Conservation (phyloP, 176 grass and related monocot genomes). For the Oryza meyeriana region DNA sequence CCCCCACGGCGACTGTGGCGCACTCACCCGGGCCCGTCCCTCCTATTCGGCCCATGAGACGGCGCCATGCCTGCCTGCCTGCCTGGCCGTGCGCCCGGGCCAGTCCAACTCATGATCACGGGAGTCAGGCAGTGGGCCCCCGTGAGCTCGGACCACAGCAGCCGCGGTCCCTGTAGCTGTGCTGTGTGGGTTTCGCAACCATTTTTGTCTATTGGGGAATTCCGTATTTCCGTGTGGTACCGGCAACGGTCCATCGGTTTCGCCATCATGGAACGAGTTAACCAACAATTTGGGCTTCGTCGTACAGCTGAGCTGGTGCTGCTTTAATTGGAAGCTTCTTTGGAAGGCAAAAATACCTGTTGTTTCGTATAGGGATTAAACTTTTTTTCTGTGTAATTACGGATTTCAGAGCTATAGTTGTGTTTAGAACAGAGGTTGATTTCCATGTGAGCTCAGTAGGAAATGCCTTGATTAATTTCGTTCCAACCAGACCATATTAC, state of each 20-base stretch:
- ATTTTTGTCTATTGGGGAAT: background rate
- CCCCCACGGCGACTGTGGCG: background rate
- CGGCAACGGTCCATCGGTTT: background rate
- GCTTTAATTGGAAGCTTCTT: background rate
- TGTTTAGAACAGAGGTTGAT: no score
- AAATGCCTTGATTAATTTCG: background rate
- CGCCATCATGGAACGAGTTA: background rate
- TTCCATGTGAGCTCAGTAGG: background rate
- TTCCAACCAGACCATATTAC: background rate
- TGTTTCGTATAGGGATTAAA: background rate
- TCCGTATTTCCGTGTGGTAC: background rate
- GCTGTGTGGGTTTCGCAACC: background rate
- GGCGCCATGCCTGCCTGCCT: background rate
- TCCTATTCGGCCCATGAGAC: background rate
- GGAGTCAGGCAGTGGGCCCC: background rate
- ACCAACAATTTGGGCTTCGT: background rate
- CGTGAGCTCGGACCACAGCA: background rate
- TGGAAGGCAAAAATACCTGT: background rate
- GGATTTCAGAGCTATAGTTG: no score
- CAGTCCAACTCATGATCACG: slow-evolving; percentile 5
- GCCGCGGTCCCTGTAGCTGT: background rate
- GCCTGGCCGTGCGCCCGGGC: background rate
- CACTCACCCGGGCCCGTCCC: background rate
- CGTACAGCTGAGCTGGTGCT: background rate
- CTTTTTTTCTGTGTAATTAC: no score